A percentile compares a stretch with the other conserved stretches of the same genome.
Evolutionary conservation across 1,284 basidiomycete genomes (phyloP).

Genomic region (Vanrija pseudolonga): DNA sequence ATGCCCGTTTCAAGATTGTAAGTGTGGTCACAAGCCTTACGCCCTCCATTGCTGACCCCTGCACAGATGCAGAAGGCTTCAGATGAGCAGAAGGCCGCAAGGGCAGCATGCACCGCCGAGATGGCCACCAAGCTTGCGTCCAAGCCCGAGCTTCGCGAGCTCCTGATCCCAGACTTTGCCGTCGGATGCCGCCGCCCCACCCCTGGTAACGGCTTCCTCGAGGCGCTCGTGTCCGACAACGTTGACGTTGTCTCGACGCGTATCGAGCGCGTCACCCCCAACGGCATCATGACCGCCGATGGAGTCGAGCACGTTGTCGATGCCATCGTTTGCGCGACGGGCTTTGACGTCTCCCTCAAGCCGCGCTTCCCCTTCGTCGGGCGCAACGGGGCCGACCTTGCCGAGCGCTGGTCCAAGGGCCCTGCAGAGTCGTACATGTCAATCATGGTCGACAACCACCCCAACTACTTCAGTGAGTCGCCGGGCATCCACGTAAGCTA

Average conservation of each 20-base stretch:
- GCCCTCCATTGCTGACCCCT: constrained; percentile 7
- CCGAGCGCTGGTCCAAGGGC: constrained; percentile 30
- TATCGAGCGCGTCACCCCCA: constrained; percentile 21
- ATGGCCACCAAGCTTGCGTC: constrained; percentile 20
- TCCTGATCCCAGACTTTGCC: constrained; percentile 22
- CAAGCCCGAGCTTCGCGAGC: constrained; percentile 23
- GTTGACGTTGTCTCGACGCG: constrained; percentile 23
- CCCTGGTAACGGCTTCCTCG: constrained; percentile 44
- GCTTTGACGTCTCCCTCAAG: constrained; percentile 33
- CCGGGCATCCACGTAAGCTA: background rate
- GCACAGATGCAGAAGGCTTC: background rate
- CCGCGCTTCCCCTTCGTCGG: constrained; percentile 34
- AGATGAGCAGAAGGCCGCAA: constrained; percentile 4
- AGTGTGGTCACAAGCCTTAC: constrained; percentile 23
- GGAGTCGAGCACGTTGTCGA: constrained; percentile 24
- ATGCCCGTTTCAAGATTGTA: constrained; percentile 23
- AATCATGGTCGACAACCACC: constrained; percentile 32
- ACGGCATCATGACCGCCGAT: constrained; percentile 25
- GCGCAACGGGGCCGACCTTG: constrained; percentile 26
- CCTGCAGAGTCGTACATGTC: constrained; percentile 31
- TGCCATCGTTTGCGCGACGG: constrained; percentile 34
- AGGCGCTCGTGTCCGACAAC: constrained; percentile 32
- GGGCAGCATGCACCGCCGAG: no score
- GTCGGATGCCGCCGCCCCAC: constrained; percentile 42
- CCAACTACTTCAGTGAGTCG: constrained; percentile 26